Percentiles rank a stretch among this genome's conserved stretches.
Evolutionary conservation across 768 basidiomycete species (phyloP).

Genomic region (Panaeolus papilionaceus): DNA sequence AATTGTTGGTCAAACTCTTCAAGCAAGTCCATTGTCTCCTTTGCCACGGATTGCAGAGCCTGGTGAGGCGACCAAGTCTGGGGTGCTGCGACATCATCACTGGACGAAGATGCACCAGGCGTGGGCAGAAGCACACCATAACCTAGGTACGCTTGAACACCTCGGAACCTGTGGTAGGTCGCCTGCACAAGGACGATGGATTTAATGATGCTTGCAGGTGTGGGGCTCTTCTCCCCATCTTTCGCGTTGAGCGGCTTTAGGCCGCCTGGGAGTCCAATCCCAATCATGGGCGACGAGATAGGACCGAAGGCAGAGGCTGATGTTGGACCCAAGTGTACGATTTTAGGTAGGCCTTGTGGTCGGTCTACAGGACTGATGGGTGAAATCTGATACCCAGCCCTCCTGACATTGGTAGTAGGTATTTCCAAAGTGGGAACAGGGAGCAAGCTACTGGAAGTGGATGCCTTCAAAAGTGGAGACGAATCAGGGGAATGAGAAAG

Average conservation of each 20-base stretch:
- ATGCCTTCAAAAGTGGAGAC: slow-evolving; percentile 47
- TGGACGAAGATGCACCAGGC: slow-evolving; percentile 32
- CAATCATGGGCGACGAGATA: slow-evolving; percentile 35
- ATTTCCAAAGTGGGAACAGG: slow-evolving; percentile 33
- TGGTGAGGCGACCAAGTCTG: slow-evolving; percentile 60
- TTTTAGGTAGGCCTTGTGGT: slow-evolving; percentile 47
- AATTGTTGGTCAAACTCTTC: slow-evolving; percentile 58
- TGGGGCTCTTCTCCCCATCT: slow-evolving; percentile 28
- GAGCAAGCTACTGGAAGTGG: slow-evolving; percentile 35
- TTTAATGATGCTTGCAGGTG: slow-evolving; percentile 51
- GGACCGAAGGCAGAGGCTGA: slow-evolving; percentile 42
- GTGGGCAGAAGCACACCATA: slow-evolving; percentile 63
- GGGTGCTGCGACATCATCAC: slow-evolving; percentile 42
- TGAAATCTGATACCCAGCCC: slow-evolving; percentile 40
- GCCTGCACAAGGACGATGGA: slow-evolving; percentile 55
- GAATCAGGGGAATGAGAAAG: slow-evolving; percentile 45
- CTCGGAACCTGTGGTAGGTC: slow-evolving; percentile 66
- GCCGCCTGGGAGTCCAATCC: slow-evolving; percentile 21
- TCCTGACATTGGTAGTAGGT: slow-evolving; percentile 23
- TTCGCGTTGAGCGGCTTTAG: slow-evolving; percentile 19
- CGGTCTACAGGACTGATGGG: slow-evolving; percentile 33
- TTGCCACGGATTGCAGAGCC: slow-evolving; percentile 56
- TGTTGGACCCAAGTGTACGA: slow-evolving; percentile 67
- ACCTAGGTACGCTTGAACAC: slow-evolving; percentile 68
- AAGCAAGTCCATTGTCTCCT: slow-evolving; percentile 62